These are phyloP conservation scores for Drechslerella coelobrocha DNA, from an alignment of 2,329 filamentous ascomycete species.

Conservation along the genomic window DNA sequence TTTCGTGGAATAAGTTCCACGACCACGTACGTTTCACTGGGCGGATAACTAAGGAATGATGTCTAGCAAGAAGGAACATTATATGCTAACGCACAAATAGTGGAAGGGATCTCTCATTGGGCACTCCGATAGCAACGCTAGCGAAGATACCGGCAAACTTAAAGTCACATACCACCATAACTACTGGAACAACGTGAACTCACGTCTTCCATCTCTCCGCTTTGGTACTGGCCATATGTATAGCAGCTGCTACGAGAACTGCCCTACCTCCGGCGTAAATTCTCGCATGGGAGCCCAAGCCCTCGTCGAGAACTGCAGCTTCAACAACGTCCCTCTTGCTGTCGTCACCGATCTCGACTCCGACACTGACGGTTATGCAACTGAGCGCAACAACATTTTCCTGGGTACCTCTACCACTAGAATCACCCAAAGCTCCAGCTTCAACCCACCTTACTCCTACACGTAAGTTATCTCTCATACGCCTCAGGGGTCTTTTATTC, in stretches of 20 bases:
- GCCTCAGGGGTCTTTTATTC: background rate
- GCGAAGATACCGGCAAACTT: slow-evolving; percentile 68
- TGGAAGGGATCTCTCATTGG: slow-evolving; percentile 69
- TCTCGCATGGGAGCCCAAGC: slow-evolving; percentile 66
- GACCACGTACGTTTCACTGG: slow-evolving; percentile 57
- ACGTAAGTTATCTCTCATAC: slow-evolving; percentile 39
- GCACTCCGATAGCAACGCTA: slow-evolving; percentile 67
- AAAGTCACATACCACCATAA: slow-evolving; percentile 72
- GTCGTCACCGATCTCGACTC: slow-evolving; percentile 61
- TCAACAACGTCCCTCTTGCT: slow-evolving; percentile 60
- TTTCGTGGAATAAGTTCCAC: slow-evolving; percentile 59
- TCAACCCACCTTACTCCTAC: slow-evolving; percentile 58
- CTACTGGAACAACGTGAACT: slow-evolving; percentile 70
- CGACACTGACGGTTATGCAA: slow-evolving; percentile 60
- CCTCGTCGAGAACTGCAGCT: slow-evolving; percentile 66
- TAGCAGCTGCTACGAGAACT: slow-evolving; percentile 56
- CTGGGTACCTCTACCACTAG: slow-evolving; percentile 56
- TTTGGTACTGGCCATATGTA: slow-evolving; percentile 71
- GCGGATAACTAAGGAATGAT: background rate
- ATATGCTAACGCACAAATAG: slow-evolving; percentile 57
- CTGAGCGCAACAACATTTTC: slow-evolving; percentile 61
- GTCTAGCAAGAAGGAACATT: background rate
- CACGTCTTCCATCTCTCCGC: slow-evolving; percentile 68
- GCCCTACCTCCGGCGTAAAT: slow-evolving; percentile 64
- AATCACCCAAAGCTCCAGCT: slow-evolving; percentile 57